Evolutionary conservation across 768 basidiomycete species (phyloP).

Genomic region (Panaeolus cyanescens): DNA sequence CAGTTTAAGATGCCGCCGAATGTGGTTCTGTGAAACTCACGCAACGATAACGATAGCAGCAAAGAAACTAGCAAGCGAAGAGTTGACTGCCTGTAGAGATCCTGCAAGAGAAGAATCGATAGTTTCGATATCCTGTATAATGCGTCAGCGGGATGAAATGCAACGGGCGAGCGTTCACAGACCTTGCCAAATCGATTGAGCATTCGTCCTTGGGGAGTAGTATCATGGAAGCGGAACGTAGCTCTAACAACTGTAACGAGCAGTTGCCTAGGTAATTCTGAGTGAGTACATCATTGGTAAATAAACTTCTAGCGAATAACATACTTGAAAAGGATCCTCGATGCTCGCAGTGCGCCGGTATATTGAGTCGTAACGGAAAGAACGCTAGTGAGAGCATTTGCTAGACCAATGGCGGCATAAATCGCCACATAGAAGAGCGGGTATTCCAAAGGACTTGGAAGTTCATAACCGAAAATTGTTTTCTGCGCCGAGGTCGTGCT

Average conservation of each 20-base stretch:
- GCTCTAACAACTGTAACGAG: conserved; percentile 74
- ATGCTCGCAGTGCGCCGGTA: conserved; percentile 49
- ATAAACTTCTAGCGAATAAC: conserved; percentile 14
- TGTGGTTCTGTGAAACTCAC: conserved; percentile 38
- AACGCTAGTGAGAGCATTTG: conserved; percentile 45
- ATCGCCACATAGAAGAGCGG: conserved; percentile 68
- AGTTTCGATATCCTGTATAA: conserved; percentile 73
- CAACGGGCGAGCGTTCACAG: conserved; percentile 47
- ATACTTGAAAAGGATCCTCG: conserved; percentile 37
- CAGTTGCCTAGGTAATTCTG: conserved; percentile 45
- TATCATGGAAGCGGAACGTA: conserved; percentile 85
- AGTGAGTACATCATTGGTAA: conserved; percentile 30
- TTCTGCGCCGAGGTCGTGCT: conserved; percentile 11
- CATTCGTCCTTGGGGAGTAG: conserved; percentile 69
- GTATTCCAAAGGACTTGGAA: conserved; percentile 51
- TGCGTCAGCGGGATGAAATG: conserved; percentile 85
- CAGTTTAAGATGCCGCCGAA: conserved; percentile 1
- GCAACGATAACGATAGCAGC: conserved; percentile 73
- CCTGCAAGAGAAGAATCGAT: conserved; percentile 74
- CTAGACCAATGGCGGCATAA: conserved; percentile 57
- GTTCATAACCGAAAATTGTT: conserved; percentile 35
- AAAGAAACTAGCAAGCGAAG: conserved; percentile 75
- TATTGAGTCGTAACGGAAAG: conserved; percentile 51
- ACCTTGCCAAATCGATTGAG: neutral
- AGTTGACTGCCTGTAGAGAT: conserved; percentile 75